Base-by-base conservation (phyloP, 768 basidiomycete genomes). In the Agrocybe praecox region DNA sequence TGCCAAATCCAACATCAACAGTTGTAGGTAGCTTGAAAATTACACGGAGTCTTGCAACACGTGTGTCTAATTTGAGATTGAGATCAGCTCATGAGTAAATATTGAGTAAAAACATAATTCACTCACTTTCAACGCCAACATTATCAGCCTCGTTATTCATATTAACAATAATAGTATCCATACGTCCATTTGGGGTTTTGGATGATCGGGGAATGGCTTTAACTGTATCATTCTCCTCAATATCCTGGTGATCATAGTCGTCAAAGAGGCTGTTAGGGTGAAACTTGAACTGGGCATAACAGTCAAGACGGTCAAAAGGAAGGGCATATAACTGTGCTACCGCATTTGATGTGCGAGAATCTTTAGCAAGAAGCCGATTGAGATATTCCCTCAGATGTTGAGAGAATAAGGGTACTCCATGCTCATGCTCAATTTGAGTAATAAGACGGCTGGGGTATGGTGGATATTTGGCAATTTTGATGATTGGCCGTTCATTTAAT, bases 111-210 rank as follows among this genome's bases (percentile, higher is more conserved):
- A n/a, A n/a, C n/a, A n/a, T n/a, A n/a, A 40, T 47, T 33, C 15
- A n/a, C 52, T 42, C 44, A 63, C 65, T 65, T 45, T 36, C 44
- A 6, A 65, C 19, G 9, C 60, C 62, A 33, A 60, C 62, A 10
- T 58, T 55, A 40, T 66, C 63, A 44, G 65, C 65, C 34, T 29
- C 52, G 29, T 56, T 33, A 21, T 42, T 48, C 34, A 46, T 29
- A 11, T 62, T 46, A 9, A 62, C 64, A 26, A 69, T 56, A 6
- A 65, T 61, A n/a, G 65, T 66, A 46, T 68, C 67, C 56, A 65
- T 65, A 1, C 63, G 36, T 18, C 63, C 55, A 52, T 44, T 21
- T 21, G 60, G 23, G 42, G 23, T 18, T 21, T 18, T 34, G 19
- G 46, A 32, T 9, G 57, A 45, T 2, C 14, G 29, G 12, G 64